A percentile compares a stretch with the other conserved stretches of the same genome.
phyloP scores from a whole-genome alignment of 352 stramenopile species.

The Pythium phragmitis region DNA sequence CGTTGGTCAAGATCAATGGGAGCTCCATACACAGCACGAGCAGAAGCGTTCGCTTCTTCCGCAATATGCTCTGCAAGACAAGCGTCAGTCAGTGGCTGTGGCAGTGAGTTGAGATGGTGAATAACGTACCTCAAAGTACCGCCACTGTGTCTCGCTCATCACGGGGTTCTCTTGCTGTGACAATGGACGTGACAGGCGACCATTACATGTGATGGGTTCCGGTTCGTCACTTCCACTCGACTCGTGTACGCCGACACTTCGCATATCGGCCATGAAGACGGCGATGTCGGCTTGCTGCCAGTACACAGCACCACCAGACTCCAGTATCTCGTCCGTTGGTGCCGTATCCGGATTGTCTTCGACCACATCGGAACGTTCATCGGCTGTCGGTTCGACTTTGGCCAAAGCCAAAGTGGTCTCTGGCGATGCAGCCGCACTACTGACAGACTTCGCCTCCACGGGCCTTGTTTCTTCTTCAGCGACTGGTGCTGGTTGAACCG shows the following conservation, averaged over 20 bases:
- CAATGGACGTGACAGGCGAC: slow-evolving; percentile 47
- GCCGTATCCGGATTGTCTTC: background rate
- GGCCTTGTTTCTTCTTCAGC: background rate
- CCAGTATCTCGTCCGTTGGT: slow-evolving; percentile 1
- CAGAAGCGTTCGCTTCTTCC: slow-evolving; percentile 61
- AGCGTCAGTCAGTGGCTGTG: background rate
- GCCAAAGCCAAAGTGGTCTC: background rate
- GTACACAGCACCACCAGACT: slow-evolving; percentile 14
- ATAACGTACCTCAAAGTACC: slow-evolving; percentile 49
- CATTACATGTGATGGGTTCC: slow-evolving; percentile 61
- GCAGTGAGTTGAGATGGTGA: background rate
- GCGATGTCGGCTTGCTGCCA: slow-evolving; percentile 45
- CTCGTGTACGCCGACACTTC: slow-evolving; percentile 5
- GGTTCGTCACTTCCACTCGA: slow-evolving; percentile 31
- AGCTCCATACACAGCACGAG: slow-evolving; percentile 70
- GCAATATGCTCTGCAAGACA: slow-evolving; percentile 40
- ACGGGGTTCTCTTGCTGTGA: slow-evolving; percentile 49
- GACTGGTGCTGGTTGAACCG: background rate
- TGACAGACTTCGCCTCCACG: background rate
- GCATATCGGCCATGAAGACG: slow-evolving; percentile 62
- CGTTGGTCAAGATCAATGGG: slow-evolving; percentile 59
- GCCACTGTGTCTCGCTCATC: slow-evolving; percentile 70
- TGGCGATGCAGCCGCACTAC: background rate
- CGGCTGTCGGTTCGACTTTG: background rate
- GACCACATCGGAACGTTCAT: background rate